Evolutionary conservation across 2,329 filamentous ascomycete species (phyloP).

Genomic region (Fusarium staphyleae): DNA sequence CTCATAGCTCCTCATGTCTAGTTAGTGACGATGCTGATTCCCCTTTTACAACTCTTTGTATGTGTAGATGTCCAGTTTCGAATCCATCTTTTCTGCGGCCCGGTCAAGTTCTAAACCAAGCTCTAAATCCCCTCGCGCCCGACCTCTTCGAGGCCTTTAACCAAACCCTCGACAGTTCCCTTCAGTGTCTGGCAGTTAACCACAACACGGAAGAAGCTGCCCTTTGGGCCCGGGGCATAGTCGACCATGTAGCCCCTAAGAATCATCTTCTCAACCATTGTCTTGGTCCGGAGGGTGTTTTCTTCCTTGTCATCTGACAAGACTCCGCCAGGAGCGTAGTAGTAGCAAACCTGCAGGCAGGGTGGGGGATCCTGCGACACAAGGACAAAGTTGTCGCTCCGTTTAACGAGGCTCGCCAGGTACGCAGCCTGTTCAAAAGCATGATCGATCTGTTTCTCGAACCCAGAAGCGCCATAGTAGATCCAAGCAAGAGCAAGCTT

Average conservation of each 20-base stretch:
- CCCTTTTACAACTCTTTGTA: background rate
- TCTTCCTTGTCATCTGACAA: constrained; percentile 51
- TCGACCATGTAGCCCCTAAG: constrained; percentile 66
- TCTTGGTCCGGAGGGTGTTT: constrained; percentile 59
- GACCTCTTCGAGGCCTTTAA: constrained; percentile 60
- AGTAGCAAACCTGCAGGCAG: constrained; percentile 95
- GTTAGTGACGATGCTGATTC: background rate
- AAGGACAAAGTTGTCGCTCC: constrained; percentile 68
- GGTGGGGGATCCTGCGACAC: constrained; percentile 80
- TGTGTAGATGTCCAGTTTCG: background rate
- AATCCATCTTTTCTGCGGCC: background rate
- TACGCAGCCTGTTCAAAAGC: constrained; percentile 76
- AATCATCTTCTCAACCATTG: constrained; percentile 58
- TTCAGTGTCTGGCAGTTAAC: constrained; percentile 63
- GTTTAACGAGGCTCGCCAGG: constrained; percentile 66
- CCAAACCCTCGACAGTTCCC: constrained; percentile 60
- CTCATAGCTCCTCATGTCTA: background rate
- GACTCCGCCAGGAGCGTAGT: constrained; percentile 69
- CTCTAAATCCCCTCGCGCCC: constrained; percentile 40
- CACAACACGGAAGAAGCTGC: constrained; percentile 66
- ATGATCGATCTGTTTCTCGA: constrained; percentile 71
- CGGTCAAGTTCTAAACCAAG: background rate
- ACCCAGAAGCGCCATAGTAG: constrained; percentile 83
- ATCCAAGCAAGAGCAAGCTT: constrained; percentile 91
- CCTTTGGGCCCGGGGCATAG: constrained; percentile 63